Evolutionary conservation across 306 rosid species (phyloP).

Genomic region (Vachellia pachyceras): DNA sequence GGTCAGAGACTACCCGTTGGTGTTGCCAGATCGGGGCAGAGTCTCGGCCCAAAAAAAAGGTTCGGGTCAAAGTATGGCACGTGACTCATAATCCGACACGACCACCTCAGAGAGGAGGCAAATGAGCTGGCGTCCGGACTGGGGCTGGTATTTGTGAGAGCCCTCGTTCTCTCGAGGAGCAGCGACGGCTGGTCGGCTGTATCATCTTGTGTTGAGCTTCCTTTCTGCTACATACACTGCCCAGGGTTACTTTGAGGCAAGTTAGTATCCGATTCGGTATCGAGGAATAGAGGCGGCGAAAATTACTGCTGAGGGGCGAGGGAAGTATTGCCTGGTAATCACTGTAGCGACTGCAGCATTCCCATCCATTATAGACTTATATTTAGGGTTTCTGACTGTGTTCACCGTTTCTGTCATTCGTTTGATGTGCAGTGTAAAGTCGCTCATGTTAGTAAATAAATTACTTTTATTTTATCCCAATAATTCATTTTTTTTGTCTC

Average conservation of each 20-base stretch:
- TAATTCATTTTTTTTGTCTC: background rate
- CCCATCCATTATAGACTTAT: background rate
- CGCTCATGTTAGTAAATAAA: background rate
- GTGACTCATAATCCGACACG: background rate
- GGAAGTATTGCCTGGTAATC: constrained; percentile 38
- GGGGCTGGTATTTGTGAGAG: background rate
- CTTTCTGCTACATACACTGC: background rate
- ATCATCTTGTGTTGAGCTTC: background rate
- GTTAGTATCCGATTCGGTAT: background rate
- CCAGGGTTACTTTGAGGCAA: constrained; percentile 15
- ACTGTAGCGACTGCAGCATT: background rate
- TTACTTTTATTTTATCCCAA: background rate
- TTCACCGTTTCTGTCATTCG: background rate
- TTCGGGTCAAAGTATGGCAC: background rate
- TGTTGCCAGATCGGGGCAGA: background rate
- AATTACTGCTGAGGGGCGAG: background rate
- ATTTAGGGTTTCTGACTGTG: constrained; percentile 31
- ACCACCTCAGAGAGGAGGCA: background rate
- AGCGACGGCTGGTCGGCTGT: background rate
- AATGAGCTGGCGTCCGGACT: background rate
- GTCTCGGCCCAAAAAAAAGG: background rate
- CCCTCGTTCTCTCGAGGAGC: background rate
- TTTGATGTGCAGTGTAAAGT: constrained; percentile 11
- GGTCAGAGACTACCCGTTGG: too few species aligned
- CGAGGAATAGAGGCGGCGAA: background rate